Evolutionary conservation across 345 rosid genomes (phyloP).

Genomic region (Hibiscus mutabilis): DNA sequence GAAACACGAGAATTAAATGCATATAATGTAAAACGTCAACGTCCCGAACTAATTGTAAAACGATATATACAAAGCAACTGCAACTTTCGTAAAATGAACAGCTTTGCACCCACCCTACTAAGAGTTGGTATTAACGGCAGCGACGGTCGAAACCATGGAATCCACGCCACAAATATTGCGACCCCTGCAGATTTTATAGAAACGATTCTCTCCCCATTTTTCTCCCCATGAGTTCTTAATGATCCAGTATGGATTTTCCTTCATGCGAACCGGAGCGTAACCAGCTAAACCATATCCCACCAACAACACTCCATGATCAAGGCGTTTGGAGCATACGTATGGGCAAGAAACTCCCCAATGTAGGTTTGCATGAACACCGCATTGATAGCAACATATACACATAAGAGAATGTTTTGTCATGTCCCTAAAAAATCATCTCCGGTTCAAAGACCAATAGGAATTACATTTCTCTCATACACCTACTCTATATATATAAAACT

Average conservation of each 20-base stretch:
- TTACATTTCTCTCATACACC: too few relatives aligned
- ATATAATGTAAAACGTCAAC: background rate
- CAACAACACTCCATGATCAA: constrained; percentile 78
- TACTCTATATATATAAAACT: too few relatives aligned
- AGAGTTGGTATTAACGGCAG: constrained; percentile 41
- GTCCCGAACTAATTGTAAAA: background rate
- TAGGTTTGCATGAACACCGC: constrained; percentile 92
- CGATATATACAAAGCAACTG: constrained; percentile 17
- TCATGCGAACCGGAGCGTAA: constrained; percentile 70
- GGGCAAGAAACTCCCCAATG: constrained; percentile 93
- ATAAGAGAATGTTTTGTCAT: too few relatives aligned
- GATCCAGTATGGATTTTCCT: constrained; percentile 91
- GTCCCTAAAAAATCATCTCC: too few relatives aligned
- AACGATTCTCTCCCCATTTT: constrained; percentile 86
- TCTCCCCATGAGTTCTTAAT: constrained; percentile 95
- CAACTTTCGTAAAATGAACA: background rate
- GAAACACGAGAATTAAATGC: background rate
- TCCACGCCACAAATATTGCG: constrained; percentile 86
- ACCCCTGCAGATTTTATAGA: constrained; percentile 78
- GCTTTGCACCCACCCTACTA: constrained; percentile 10
- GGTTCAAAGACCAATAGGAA: too few relatives aligned
- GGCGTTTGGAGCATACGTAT: constrained; percentile 62
- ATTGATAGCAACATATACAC: constrained; percentile 42
- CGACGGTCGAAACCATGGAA: constrained; percentile 82
- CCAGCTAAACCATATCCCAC: constrained; percentile 86